Evolutionary conservation across 495 filamentous ascomycete species (phyloP).

Genomic region (Aspergillus incahuasiensis): DNA sequence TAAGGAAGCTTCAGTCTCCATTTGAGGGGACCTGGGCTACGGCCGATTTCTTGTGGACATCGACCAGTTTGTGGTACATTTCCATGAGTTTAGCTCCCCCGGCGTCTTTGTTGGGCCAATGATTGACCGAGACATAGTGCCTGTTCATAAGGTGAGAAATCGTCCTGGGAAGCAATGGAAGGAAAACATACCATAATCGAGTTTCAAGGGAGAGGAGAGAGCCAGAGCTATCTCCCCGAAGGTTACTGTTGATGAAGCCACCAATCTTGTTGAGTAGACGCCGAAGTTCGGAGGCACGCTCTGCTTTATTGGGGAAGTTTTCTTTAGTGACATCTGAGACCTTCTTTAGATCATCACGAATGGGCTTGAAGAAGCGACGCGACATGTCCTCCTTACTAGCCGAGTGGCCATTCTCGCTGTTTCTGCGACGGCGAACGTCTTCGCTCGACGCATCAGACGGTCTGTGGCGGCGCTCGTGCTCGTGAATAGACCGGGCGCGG

Average conservation of each 20-base stretch:
- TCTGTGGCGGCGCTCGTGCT: slow-evolving; percentile 34
- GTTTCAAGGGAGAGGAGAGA: slow-evolving; percentile 37
- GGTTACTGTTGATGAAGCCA: slow-evolving; percentile 39
- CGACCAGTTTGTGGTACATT: slow-evolving; percentile 47
- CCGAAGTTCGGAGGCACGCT: slow-evolving; percentile 47
- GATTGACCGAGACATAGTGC: slow-evolving; percentile 44
- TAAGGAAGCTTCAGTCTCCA: slow-evolving; percentile 17
- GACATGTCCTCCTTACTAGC: slow-evolving; percentile 48
- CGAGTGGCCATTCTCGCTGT: slow-evolving; percentile 37
- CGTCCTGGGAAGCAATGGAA: background rate
- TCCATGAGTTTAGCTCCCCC: slow-evolving; percentile 40
- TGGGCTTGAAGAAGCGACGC: slow-evolving; percentile 55
- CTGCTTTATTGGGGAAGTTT: slow-evolving; percentile 54
- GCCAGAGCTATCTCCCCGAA: slow-evolving; percentile 27
- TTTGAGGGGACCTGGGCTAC: slow-evolving; percentile 23
- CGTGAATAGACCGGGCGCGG: slow-evolving; percentile 32
- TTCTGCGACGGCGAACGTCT: slow-evolving; percentile 40
- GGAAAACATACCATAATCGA: slow-evolving; percentile 42
- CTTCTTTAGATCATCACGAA: slow-evolving; percentile 52
- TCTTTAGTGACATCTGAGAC: slow-evolving; percentile 60
- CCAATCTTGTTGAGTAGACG: slow-evolving; percentile 46
- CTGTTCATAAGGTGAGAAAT: slow-evolving; percentile 23
- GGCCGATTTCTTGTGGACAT: slow-evolving; percentile 26
- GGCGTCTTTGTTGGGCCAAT: slow-evolving; percentile 49
- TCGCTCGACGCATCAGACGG: slow-evolving; percentile 38